Base-by-base conservation (phyloP, 1,139 yeast species). In the Magnusiomyces sp. region DNA sequence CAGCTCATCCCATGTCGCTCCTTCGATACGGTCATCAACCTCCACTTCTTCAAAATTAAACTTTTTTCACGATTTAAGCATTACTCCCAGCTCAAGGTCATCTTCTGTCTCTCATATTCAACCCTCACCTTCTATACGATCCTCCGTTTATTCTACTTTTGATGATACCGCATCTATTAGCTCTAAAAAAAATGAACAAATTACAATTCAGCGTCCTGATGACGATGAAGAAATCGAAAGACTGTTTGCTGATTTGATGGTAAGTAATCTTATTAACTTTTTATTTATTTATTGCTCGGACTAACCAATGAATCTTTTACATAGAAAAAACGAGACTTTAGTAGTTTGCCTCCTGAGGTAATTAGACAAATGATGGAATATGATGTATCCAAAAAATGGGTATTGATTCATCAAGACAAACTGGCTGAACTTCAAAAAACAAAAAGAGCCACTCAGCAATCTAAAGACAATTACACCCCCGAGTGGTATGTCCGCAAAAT, bases 341-440 rank as follows among this genome's bases (percentile, higher is more conserved):
- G 82, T 58, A 79, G 85, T 50, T 72, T 89, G 46, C 95, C 96
- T 0, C 78, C 79, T 29, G 79, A 77, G 52, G 95, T 95, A 9
- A 83, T 83, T 57, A 77, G 74, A 55, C 95, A 87, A 63, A 81
- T 92, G 84, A 72, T 80, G 60, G 79, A 77, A 56, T 89, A 85
- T 61, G 78, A 84, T 42, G 71, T 79, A 0, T 86, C 83, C 49
- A 87, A 89, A 59, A 92, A 92, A 67, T 88, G 97, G 95, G 80
- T 86, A 81, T 74, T 92, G 58, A 84, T 92, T 43, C 81, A 84
- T 59, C 97, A 92, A 64, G 96, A 89, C 65, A 81, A 84, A 34
- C 73, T 86, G 50, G 78, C 90, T 6, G 97, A 87, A 59, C 74
- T 74, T 60, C 83, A 83, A 75, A 83, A 59, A 73, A 76, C 62